Conservation (phyloP, 2,329 filamentous ascomycete genomes). For the Trichoderma gracile region DNA sequence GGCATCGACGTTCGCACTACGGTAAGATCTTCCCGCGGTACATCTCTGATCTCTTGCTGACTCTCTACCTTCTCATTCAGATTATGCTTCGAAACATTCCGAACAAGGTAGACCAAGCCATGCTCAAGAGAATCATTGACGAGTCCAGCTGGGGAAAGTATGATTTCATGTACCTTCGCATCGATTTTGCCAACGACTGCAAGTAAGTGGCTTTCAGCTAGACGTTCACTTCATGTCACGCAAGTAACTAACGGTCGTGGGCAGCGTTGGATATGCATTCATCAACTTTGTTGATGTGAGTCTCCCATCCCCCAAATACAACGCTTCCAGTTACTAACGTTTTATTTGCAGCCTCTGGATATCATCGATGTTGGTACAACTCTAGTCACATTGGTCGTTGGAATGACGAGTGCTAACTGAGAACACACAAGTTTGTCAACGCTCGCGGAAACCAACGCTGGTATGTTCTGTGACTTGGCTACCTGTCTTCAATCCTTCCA, state of each 20-base stretch:
- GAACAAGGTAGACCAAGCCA: slow-evolving; percentile 78
- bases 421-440: slow-evolving; percentile 62
- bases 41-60: slow-evolving; percentile 20
- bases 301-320: background rate
- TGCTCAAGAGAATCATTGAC: slow-evolving; percentile 79
- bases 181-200: slow-evolving; percentile 82
- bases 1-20: slow-evolving; percentile 76
- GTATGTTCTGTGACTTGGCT: slow-evolving; percentile 42
- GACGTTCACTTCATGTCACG: too few species aligned
- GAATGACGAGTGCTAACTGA: slow-evolving; percentile 28
- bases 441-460: slow-evolving; percentile 70
- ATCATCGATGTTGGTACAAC: slow-evolving; percentile 64
- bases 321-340: background rate
- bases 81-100: slow-evolving; percentile 96
- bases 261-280: slow-evolving; percentile 92
- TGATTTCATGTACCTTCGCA: slow-evolving; percentile 93
- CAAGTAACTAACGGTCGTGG: slow-evolving; percentile 8
- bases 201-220: slow-evolving; percentile 59
- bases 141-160: slow-evolving; percentile 78
- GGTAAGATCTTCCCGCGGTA: slow-evolving; percentile 47
- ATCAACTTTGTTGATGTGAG: slow-evolving; percentile 87
- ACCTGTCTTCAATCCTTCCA: background rate
- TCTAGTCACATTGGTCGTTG: background rate
- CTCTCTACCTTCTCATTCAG: slow-evolving; percentile 43
- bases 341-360: slow-evolving; percentile 59